These are phyloP conservation scores for Lasiosphaeris hirsuta DNA, from an alignment of 495 filamentous ascomycete genomes.

Conservation along the genomic window DNA sequence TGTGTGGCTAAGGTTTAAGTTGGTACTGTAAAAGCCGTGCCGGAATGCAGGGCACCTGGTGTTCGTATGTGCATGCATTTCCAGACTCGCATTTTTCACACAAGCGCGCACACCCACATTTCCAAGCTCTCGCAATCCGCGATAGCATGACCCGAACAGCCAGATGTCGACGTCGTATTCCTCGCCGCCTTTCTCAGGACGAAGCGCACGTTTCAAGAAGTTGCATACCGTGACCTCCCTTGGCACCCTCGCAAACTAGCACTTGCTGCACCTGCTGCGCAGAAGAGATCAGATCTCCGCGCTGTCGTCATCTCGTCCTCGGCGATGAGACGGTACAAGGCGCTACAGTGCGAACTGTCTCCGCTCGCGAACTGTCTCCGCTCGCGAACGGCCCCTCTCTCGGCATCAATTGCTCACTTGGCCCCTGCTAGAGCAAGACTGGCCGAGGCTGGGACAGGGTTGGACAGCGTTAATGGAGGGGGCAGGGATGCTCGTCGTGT, in stretches of 20 bases:
- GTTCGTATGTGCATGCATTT: no score
- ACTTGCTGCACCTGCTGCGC: not conserved
- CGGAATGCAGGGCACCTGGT: no score
- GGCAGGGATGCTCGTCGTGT: slow-evolving; percentile 19
- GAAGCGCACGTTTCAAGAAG: not conserved
- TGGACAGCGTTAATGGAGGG: slow-evolving; percentile 12
- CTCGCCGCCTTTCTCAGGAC: not conserved
- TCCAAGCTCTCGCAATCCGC: slow-evolving; percentile 1
- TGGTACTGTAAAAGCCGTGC: no score
- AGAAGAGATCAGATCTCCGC: not conserved
- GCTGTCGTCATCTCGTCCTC: slow-evolving; percentile 15
- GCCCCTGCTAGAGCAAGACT: slow-evolving; percentile 15
- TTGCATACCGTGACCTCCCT: not conserved
- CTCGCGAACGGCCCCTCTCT: slow-evolving; percentile 18
- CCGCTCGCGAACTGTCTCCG: not conserved
- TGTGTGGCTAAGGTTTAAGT: no score
- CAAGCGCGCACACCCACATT: no score
- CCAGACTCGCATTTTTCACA: no score
- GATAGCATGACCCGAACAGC: slow-evolving; percentile 1
- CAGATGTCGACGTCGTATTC: slow-evolving; percentile 5
- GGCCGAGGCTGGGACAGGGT: slow-evolving; percentile 21
- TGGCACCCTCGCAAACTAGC: not conserved
- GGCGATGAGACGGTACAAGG: slow-evolving; percentile 15
- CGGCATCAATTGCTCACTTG: slow-evolving; percentile 27
- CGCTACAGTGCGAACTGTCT: slow-evolving; percentile 23